phyloP scores from a whole-genome alignment of 2,329 filamentous ascomycete species.

The Chaetomium olivaceum region DNA sequence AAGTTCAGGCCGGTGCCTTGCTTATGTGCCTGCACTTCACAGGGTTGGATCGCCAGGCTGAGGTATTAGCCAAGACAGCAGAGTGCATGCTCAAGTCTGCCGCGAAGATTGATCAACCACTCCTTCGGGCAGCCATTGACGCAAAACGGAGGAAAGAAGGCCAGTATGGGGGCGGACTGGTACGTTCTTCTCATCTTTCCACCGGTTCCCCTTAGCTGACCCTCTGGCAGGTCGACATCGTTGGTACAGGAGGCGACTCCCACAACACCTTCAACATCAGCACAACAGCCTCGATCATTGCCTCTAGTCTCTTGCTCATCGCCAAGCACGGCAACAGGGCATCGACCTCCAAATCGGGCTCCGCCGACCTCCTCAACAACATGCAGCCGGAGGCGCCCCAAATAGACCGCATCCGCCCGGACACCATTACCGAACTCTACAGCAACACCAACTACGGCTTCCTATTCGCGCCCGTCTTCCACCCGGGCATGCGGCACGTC shows the following conservation, averaged over 20 bases:
- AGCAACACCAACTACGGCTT: slow-evolving; percentile 86
- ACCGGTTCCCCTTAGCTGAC: slow-evolving; percentile 20
- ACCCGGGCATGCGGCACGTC: slow-evolving; percentile 90
- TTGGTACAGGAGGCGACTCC: slow-evolving; percentile 92
- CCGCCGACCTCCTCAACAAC: slow-evolving; percentile 82
- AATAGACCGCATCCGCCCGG: slow-evolving; percentile 71
- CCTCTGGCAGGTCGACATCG: slow-evolving; percentile 74
- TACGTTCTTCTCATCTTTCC: slow-evolving; percentile 48
- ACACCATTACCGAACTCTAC: slow-evolving; percentile 73
- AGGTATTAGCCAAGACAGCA: slow-evolving; percentile 84
- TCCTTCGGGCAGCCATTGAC: slow-evolving; percentile 62
- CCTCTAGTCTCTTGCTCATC: slow-evolving; percentile 78
- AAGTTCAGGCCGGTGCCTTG: slow-evolving; percentile 82
- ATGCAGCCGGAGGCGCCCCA: slow-evolving; percentile 72
- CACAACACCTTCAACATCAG: slow-evolving; percentile 99
- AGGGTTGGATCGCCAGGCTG: slow-evolving; percentile 76
- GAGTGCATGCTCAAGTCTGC: slow-evolving; percentile 80
- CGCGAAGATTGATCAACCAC: slow-evolving; percentile 65
- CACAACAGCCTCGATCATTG: slow-evolving; percentile 89
- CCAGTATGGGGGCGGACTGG: slow-evolving; percentile 77
- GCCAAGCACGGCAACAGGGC: slow-evolving; percentile 97
- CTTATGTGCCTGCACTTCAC: slow-evolving; percentile 93
- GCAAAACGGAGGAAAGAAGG: slow-evolving; percentile 66
- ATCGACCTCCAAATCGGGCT: slow-evolving; percentile 92
- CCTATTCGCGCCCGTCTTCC: slow-evolving; percentile 93